Percentiles rank a stretch among this genome's conserved stretches.
phyloP scores from a whole-genome alignment of 1,139 yeast species.

The Geotrichum histeridarum region DNA sequence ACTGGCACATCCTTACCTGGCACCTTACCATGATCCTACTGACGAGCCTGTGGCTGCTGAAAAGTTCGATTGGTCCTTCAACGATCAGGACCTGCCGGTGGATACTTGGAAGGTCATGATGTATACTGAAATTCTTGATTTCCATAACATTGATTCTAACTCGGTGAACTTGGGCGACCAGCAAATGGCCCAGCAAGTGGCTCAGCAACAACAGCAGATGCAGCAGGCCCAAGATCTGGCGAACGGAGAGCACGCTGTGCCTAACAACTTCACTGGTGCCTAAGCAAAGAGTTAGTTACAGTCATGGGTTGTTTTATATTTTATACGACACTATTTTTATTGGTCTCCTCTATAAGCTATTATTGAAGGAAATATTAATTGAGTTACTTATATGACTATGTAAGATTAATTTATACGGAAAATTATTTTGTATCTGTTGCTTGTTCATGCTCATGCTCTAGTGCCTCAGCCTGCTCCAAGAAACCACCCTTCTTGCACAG shows the following conservation, averaged over 20 bases:
- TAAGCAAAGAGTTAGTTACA: not conserved
- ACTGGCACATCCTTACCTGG: constrained; percentile 82
- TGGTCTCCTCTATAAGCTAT: too few species aligned
- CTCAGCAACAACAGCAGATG: not conserved
- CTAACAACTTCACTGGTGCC: constrained; percentile 1
- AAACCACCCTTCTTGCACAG: constrained; percentile 62
- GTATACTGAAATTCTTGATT: constrained; percentile 94
- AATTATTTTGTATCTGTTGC: not conserved
- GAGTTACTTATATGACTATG: not conserved
- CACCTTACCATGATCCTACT: constrained; percentile 96
- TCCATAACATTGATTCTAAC: constrained; percentile 64
- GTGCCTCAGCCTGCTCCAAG: constrained; percentile 48
- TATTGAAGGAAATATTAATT: too few species aligned
- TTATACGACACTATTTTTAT: not conserved
- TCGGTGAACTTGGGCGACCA: not conserved
- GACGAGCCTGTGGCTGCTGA: constrained; percentile 95
- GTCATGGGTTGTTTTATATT: not conserved
- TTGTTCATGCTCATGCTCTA: not conserved
- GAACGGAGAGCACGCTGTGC: not conserved
- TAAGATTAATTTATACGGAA: not conserved
- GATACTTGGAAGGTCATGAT: constrained; percentile 99
- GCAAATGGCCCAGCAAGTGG: constrained; percentile 1
- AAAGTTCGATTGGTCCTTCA: constrained; percentile 96
- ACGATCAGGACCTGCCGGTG: constrained; percentile 95
- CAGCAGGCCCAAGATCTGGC: not conserved